These are phyloP conservation scores for Effrenium voratum DNA, from an alignment of 73 alveolate genomes.

Conservation along the genomic window DNA sequence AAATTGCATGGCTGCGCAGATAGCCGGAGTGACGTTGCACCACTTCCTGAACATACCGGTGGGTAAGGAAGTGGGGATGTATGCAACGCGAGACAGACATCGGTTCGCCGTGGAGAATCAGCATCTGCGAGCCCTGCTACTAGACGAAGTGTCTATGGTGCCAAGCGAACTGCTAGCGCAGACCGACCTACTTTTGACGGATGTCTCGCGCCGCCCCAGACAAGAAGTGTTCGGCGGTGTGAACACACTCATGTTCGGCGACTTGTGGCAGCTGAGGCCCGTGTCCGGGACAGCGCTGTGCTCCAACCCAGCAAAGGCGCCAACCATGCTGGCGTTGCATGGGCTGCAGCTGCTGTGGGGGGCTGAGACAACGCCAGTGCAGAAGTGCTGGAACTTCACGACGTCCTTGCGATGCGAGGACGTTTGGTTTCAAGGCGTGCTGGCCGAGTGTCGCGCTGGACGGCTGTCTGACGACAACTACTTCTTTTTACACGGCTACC, in stretches of 20 bases:
- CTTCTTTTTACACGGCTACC: not conserved
- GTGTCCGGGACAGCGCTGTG: not conserved
- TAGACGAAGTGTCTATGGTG: not conserved
- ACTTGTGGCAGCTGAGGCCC: not conserved
- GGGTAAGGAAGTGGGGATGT: not conserved
- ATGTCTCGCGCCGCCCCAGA: not conserved
- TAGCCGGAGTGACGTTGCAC: not conserved
- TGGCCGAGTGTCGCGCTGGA: not conserved
- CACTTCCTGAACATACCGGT: not conserved
- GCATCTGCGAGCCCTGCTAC: not conserved
- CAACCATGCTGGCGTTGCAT: not conserved
- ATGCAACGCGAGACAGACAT: not conserved
- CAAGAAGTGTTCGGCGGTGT: not conserved
- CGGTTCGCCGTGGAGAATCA: not conserved
- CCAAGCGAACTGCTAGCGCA: not conserved
- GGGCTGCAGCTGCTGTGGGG: not conserved
- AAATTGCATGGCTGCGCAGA: not conserved
- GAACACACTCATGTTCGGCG: not conserved
- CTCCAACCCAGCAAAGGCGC: not conserved
- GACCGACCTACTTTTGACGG: not conserved
- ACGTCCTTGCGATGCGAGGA: not conserved
- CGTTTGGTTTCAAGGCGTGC: not conserved
- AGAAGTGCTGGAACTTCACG: not conserved
- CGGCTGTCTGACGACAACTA: not conserved
- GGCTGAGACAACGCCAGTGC: not conserved